Base-by-base conservation (phyloP, 805 yeast species). In the Yarrowia porcina region DNA sequence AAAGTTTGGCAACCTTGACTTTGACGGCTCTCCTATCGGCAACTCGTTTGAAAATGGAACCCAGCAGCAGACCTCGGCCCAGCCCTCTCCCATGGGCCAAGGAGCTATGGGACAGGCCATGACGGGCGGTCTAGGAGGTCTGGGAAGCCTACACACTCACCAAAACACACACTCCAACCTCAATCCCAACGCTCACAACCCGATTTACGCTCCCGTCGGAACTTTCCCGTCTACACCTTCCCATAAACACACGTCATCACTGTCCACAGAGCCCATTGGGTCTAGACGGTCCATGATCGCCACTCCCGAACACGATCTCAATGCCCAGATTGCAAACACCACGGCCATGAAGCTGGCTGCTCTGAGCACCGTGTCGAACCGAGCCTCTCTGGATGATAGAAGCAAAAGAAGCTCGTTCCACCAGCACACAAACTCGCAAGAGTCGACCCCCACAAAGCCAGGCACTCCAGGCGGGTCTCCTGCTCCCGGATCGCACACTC, bases 311-410 rank as follows among this genome's bases (percentile, higher is more conserved):
- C 52, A 65, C 33, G 68, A 67, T 45, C 64, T 68, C 47, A 70
- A 67, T 57, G 69, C 69, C 13, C 74, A 72, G 61, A 71, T 73
- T 28, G 66, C 71, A 9, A 67, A 63, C 61, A 35, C 59, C 10
- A 52, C 59, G 7, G 81, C 83, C n/a, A 73, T 82, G 72, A 86
- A 86, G 69, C 74, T 86, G 66, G 87, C 88, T 5, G 90, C 90
- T 0, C 77, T 86, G 63, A 82, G 86, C 25, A 85, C 90, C 2
- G 85, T 85, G 65, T 52, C 59, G 23, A 52, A 52, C 33, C 21
- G 59, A 8, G 59, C 59, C 1, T 25, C 44, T 3, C 59, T 83
- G 15, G 61, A 56, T 17, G 47, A 56, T 8, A 38, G 61, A 41
- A 25, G 27, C 49, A 56, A 56, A 15, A 36, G 49, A 18, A 21